These are phyloP conservation scores for Pascua sp. DNA, from an alignment of 1,284 basidiomycete genomes.

Conservation along the genomic window DNA sequence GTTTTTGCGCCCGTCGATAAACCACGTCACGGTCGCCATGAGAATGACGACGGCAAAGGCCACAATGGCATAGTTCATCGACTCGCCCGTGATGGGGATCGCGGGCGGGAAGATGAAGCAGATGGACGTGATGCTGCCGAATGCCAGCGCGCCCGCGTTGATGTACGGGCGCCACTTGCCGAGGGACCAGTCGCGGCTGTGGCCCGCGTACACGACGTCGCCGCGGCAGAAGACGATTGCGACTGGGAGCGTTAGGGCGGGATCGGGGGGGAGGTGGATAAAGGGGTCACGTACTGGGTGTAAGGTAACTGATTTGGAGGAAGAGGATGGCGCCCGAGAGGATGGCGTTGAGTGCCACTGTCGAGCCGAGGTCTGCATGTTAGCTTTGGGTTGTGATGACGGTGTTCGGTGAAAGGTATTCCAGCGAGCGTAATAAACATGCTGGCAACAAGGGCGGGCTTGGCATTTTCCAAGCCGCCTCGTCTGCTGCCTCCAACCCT, in stretches of 20 bases:
- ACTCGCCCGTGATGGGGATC: conserved; percentile 43
- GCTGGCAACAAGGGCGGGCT: too few relatives aligned
- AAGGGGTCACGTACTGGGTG: conserved; percentile 30
- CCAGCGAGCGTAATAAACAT: too few relatives aligned
- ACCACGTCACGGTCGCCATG: conserved; percentile 42
- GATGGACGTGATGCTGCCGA: conserved; percentile 50
- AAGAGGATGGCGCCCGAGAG: conserved; percentile 36
- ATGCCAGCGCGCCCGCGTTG: conserved; percentile 47
- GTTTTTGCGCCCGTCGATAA: conserved; percentile 43
- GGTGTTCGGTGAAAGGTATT: too few relatives aligned
- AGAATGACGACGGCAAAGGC: conserved; percentile 38
- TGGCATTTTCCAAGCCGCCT: too few relatives aligned
- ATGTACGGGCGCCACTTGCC: conserved; percentile 38
- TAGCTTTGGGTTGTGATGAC: not conserved
- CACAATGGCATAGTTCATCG: conserved; percentile 52
- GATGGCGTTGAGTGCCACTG: conserved; percentile 30
- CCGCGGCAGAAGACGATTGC: conserved; percentile 49
- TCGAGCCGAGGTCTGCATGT: conserved; percentile 50
- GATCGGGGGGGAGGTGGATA: not conserved
- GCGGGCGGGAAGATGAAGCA: conserved; percentile 55
- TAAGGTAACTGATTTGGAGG: conserved; percentile 34
- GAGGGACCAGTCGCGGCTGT: conserved; percentile 38
- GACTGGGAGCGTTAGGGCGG: conserved; percentile 16
- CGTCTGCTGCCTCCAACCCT: too few relatives aligned
- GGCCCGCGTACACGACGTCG: conserved; percentile 42